These are phyloP conservation scores for Sequoia sempervirens DNA, from an alignment of 75 land plant genomes.

Conservation along the genomic window DNA sequence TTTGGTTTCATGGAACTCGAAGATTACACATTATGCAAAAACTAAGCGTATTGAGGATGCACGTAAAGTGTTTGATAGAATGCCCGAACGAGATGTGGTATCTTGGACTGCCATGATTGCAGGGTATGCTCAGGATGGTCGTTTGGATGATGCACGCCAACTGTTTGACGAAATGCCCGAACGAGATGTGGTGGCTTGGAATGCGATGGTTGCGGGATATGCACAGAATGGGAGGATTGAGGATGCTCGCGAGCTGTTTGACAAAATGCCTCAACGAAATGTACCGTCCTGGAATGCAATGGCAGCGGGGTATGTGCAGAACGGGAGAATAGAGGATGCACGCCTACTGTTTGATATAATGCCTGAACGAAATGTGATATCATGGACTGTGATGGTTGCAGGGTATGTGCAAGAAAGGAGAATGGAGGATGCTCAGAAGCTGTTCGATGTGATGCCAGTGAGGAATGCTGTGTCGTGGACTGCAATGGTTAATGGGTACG, in stretches of 20 bases:
- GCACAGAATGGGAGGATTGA: slow-evolving; percentile 4
- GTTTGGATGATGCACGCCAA: neutral
- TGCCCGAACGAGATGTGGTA: neutral
- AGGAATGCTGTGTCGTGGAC: slow-evolving; percentile 3
- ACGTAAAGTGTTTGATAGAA: slow-evolving; percentile 5
- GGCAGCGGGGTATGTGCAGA: neutral
- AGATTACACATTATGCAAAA: neutral
- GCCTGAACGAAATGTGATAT: slow-evolving; percentile 4
- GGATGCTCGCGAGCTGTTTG: neutral
- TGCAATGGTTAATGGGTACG: slow-evolving; percentile 4
- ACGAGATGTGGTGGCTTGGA: slow-evolving; percentile 2
- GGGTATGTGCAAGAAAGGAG: slow-evolving; percentile 7
- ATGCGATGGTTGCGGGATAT: slow-evolving; percentile 5
- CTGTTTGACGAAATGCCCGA: slow-evolving; percentile 7
- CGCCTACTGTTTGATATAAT: slow-evolving; percentile 5
- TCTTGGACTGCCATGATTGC: slow-evolving; percentile 11
- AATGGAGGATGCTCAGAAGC: neutral
- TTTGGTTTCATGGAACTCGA: slow-evolving; percentile 4
- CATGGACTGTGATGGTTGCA: slow-evolving; percentile 2
- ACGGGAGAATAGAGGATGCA: slow-evolving; percentile 1
- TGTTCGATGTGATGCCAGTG: neutral
- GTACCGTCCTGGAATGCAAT: slow-evolving; percentile 6
- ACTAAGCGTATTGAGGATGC: neutral
- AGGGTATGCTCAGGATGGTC: neutral
- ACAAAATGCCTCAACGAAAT: slow-evolving; percentile 1